phyloP scores from a whole-genome alignment of 805 yeast species.

The Komagataella phaffii region DNA sequence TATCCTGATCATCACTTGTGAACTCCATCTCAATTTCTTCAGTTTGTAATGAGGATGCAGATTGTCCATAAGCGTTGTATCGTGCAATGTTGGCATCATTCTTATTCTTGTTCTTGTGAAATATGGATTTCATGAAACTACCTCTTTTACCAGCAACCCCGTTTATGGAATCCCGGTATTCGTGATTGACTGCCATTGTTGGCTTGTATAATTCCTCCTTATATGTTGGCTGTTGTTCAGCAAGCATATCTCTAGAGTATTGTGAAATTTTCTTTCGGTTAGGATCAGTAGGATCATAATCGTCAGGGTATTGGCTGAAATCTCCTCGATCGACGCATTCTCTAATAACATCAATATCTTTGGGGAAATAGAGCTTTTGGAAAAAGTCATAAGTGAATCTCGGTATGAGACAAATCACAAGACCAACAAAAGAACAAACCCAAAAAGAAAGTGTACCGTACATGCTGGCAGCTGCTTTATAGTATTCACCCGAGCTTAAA shows the following conservation, averaged over 20 bases:
- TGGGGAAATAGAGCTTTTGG: slow-evolving; percentile 40
- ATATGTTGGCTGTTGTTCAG: slow-evolving; percentile 9
- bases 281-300: slow-evolving; percentile 77
- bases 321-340: slow-evolving; percentile 60
- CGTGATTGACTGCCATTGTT: slow-evolving; percentile 5
- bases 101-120: slow-evolving; percentile 12
- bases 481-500: slow-evolving; percentile 40
- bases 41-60: slow-evolving; percentile 24
- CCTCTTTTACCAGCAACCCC: slow-evolving; percentile 22
- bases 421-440: slow-evolving; percentile 58
- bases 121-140: slow-evolving; percentile 23
- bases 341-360: slow-evolving; percentile 60
- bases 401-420: slow-evolving; percentile 50
- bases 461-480: slow-evolving; percentile 49
- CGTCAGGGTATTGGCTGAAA: slow-evolving; percentile 48
- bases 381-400: slow-evolving; percentile 48
- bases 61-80: slow-evolving; percentile 18
- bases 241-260: slow-evolving; percentile 20
- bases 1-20: slow-evolving; percentile 8
- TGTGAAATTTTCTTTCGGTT: slow-evolving; percentile 38
- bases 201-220: slow-evolving; percentile 5
- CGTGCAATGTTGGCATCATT: slow-evolving; percentile 10
- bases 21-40: slow-evolving; percentile 39
- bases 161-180: slow-evolving; percentile 19
- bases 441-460: slow-evolving; percentile 53